phyloP scores from a whole-genome alignment of 176 grass and related monocot genomes.

The Hsuehochloa calcarea region DNA sequence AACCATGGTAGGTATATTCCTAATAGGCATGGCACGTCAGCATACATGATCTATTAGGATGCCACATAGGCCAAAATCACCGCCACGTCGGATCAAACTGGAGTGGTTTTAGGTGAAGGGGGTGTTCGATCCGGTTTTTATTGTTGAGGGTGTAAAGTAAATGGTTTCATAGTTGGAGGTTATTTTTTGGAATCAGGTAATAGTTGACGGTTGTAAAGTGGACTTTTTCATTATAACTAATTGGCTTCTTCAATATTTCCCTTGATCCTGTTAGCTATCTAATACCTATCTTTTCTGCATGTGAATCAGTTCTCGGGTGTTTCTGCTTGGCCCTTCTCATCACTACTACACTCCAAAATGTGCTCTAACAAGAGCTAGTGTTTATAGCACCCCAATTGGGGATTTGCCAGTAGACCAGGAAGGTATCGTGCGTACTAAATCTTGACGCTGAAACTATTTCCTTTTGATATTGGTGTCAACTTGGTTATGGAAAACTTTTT shows the following conservation, averaged over 20 bases:
- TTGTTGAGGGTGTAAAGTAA: too few relatives aligned
- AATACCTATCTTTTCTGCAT: slow-evolving; percentile 16
- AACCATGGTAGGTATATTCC: too few relatives aligned
- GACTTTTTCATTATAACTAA: neutral
- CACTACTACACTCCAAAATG: slow-evolving; percentile 97
- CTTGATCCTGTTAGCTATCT: slow-evolving; percentile 11
- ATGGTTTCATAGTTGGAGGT: too few relatives aligned
- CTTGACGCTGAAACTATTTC: slow-evolving; percentile 19
- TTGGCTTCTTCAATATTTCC: neutral
- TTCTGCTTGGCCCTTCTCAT: slow-evolving; percentile 97
- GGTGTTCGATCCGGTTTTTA: too few relatives aligned
- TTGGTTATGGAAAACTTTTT: slow-evolving; percentile 12
- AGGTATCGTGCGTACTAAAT: slow-evolving; percentile 58
- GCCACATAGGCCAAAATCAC: too few relatives aligned
- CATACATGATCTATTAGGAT: too few relatives aligned
- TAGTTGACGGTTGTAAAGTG: too few relatives aligned
- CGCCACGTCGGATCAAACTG: too few relatives aligned
- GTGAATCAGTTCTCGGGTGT: slow-evolving; percentile 81
- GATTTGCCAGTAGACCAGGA: slow-evolving; percentile 84
- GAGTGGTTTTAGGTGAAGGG: too few relatives aligned
- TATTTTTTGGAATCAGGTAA: too few relatives aligned
- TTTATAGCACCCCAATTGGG: slow-evolving; percentile 86
- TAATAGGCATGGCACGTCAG: too few relatives aligned
- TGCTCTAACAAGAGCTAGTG: slow-evolving; percentile 70
- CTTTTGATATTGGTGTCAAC: neutral